These are phyloP conservation scores for Suillus tomentosus DNA, from an alignment of 768 basidiomycete genomes.

Conservation along the genomic window DNA sequence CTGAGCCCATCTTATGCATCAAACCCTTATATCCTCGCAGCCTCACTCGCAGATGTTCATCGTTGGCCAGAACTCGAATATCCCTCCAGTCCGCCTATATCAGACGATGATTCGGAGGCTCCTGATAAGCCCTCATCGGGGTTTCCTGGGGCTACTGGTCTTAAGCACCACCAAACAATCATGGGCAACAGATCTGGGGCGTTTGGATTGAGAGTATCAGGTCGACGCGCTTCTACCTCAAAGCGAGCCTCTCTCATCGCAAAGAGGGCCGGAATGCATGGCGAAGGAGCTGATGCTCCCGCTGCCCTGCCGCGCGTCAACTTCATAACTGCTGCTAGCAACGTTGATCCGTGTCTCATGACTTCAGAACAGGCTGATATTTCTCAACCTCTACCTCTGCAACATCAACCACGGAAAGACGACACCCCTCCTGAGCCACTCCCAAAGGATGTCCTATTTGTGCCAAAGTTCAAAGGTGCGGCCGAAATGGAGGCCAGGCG, in stretches of 20 bases:
- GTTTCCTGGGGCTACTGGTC: constrained; percentile 51
- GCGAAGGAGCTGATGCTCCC: constrained; percentile 16
- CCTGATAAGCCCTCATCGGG: constrained; percentile 35
- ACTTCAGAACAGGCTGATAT: constrained; percentile 15
- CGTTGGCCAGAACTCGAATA: constrained; percentile 84
- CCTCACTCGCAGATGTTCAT: constrained; percentile 75
- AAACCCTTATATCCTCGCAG: constrained; percentile 82
- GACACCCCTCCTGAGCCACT: constrained; percentile 36
- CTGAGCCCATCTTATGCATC: constrained; percentile 74
- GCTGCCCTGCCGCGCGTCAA: constrained; percentile 17
- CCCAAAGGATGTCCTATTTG: constrained; percentile 57
- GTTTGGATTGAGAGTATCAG: constrained; percentile 75
- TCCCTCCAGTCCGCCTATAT: constrained; percentile 70
- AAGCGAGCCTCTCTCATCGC: constrained; percentile 43
- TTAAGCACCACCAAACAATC: constrained; percentile 90
- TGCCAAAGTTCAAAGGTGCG: constrained; percentile 79
- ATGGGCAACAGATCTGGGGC: constrained; percentile 73
- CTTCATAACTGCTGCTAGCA: constrained; percentile 9
- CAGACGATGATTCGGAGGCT: constrained; percentile 64
- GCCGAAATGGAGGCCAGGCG: constrained; percentile 86
- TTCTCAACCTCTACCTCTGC: constrained; percentile 1
- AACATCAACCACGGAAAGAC: constrained; percentile 17
- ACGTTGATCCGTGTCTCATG: constrained; percentile 16
- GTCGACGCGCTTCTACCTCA: constrained; percentile 56
- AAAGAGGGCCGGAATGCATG: constrained; percentile 12